Evolutionary conservation across 2,329 filamentous ascomycete genomes (phyloP).

Genomic region (Trichoderma oligosporum): DNA sequence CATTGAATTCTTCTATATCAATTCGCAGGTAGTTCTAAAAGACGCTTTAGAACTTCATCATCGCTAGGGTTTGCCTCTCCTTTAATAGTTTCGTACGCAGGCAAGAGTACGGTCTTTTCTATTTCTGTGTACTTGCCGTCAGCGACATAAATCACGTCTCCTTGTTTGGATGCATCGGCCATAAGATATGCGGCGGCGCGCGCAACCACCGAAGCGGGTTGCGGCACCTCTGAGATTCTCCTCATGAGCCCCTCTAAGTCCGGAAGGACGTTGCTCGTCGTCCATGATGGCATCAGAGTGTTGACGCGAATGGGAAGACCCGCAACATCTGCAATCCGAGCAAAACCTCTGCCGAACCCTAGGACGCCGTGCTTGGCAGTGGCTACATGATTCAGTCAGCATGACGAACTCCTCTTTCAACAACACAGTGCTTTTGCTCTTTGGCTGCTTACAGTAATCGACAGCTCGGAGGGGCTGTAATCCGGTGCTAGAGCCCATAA

Average conservation of each 20-base stretch:
- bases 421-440: neutral
- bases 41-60: conserved; percentile 7
- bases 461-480: conserved; percentile 9
- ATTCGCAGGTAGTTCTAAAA: neutral
- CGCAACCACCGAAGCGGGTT: conserved; percentile 5
- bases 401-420: neutral
- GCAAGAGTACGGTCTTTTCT: neutral
- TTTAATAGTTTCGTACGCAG: conserved; percentile 6
- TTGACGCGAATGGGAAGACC: conserved; percentile 14
- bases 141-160: conserved; percentile 1
- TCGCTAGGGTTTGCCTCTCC: conserved; percentile 8
- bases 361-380: conserved; percentile 10
- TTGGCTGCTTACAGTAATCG: conserved; percentile 13
- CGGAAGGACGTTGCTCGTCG: conserved; percentile 12
- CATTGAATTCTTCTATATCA: neutral
- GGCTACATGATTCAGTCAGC: neutral
- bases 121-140: conserved; percentile 13
- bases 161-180: neutral
- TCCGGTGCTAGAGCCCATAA: conserved; percentile 13
- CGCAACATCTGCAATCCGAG: conserved; percentile 4
- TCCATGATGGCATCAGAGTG: conserved; percentile 13
- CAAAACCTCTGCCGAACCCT: conserved; percentile 6
- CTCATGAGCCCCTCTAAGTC: conserved; percentile 10
- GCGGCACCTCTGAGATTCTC: neutral
- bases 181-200: conserved; percentile 11